Base-by-base conservation (phyloP, 148 eudicot genomes). In the Polygonum maritimum region DNA sequence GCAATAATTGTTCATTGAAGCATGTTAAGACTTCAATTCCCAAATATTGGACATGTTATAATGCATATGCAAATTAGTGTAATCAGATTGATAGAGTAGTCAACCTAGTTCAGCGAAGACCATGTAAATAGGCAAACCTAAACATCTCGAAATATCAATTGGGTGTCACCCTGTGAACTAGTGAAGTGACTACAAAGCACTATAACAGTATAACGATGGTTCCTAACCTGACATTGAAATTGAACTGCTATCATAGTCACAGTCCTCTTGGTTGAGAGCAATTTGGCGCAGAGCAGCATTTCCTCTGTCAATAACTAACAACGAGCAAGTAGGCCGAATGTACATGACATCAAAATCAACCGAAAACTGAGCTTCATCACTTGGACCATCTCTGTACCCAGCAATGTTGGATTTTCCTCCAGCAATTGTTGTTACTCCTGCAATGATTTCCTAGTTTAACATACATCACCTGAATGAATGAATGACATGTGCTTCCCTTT, bases 361-460 rank as follows among this genome's bases (percentile, higher is more conserved):
- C 31, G 99, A 96, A 82, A 96, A 95, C 79, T 87, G 87, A 54
- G 99, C 99, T 82, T 88, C 91, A 74, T 91, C 99, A 74, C 98
- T 91, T 4, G 99, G 98, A 51, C 99, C 99, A 77, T 92, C 99
- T 82, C 98, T 91, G 83, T 90, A 92, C 63, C 99, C 99, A 44
- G 94, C 87, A 84, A 88, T 83, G 85, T 86, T 96, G 54, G 99
- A 96, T 81, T 92, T 96, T 7, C 99, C 99, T 65, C 99, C 99
- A 75, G 99, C 99, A 85, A 96, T 96, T 51, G 99, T 96, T 36
- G 98, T 90, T 85, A 96, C 99, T 73, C 99, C 99, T 96, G 84
- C 69, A 81, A 44, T 54, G 4, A 57, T 55, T 70, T 65, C 52
- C 62, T 45, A 60, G 33, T 63, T 16, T 26, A 7, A 38, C 8